A percentile compares a stretch with the other conserved stretches of the same genome.
phyloP scores from a whole-genome alignment of 768 basidiomycete species.

The Phanerochaete sordida region DNA sequence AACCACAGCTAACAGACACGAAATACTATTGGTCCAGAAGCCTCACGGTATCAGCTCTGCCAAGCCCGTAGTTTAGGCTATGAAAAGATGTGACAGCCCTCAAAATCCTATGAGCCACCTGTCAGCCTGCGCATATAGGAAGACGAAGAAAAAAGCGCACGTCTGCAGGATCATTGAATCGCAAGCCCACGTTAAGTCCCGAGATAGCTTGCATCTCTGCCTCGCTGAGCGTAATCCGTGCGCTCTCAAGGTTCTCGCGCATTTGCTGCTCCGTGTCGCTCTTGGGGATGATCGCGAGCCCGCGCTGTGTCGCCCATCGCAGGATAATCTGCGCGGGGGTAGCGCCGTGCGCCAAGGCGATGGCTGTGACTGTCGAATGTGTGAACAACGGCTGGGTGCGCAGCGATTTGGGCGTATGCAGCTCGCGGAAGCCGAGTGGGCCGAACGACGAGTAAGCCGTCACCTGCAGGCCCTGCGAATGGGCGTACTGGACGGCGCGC shows the following conservation, averaged over 20 bases:
- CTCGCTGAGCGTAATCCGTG: slow-evolving; percentile 27
- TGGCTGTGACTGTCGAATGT: slow-evolving; percentile 19
- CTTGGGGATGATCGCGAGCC: slow-evolving; percentile 76
- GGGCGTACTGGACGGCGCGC: slow-evolving; percentile 24
- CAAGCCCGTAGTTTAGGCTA: too few species aligned
- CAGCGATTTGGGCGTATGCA: slow-evolving; percentile 22
- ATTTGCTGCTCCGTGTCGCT: slow-evolving; percentile 41
- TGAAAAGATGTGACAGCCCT: too few species aligned
- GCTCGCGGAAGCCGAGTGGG: slow-evolving; percentile 29
- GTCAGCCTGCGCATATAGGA: background rate
- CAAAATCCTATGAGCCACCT: too few species aligned
- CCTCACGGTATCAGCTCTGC: too few species aligned
- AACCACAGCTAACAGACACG: too few species aligned
- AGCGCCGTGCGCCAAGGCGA: slow-evolving; percentile 25
- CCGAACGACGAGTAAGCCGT: slow-evolving; percentile 35
- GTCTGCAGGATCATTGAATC: slow-evolving; percentile 34
- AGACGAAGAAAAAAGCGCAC: slow-evolving; percentile 8
- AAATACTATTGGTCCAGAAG: too few species aligned
- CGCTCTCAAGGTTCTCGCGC: slow-evolving; percentile 31
- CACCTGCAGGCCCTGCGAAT: slow-evolving; percentile 25
- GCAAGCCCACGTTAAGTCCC: slow-evolving; percentile 28
- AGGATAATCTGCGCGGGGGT: slow-evolving; percentile 65
- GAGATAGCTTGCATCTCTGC: slow-evolving; percentile 31
- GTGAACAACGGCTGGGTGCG: slow-evolving; percentile 23
- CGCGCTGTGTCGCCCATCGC: slow-evolving; percentile 76